Percentiles rank a stretch among this genome's conserved stretches.
These are phyloP conservation scores for Pisolithus microcarpus DNA, from an alignment of 768 basidiomycete species.

Conservation along the genomic window DNA sequence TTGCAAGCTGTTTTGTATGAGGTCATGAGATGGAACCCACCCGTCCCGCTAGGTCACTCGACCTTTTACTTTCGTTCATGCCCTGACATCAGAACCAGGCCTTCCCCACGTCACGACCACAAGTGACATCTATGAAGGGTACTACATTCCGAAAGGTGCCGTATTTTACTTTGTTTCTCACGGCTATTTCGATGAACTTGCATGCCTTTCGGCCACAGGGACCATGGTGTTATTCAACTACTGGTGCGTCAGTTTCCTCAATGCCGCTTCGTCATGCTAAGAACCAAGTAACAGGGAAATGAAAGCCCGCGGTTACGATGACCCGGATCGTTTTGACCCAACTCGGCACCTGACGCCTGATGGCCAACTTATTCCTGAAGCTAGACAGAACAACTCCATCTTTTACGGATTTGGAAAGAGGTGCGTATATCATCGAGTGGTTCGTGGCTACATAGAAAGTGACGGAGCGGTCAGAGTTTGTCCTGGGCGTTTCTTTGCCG, in stretches of 20 bases:
- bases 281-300: not conserved
- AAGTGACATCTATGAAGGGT: constrained; percentile 14
- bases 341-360: not conserved
- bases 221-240: not conserved
- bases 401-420: constrained; percentile 1
- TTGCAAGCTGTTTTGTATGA: constrained; percentile 20
- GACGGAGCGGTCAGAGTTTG: not conserved
- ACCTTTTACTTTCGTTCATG: not conserved
- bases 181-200: no score
- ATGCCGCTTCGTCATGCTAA: not conserved
- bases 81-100: not conserved
- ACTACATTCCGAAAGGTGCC: constrained; percentile 16
- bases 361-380: not conserved
- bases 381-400: not conserved
- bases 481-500: not conserved
- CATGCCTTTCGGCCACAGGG: not conserved
- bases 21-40: constrained; percentile 15
- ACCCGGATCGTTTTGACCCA: constrained; percentile 1
- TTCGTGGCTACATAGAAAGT: not conserved
- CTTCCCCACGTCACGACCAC: not conserved
- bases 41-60: constrained; percentile 5
- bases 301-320: not conserved
- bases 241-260: not conserved
- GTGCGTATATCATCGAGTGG: not conserved
- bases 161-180: not conserved